Conservation (phyloP, 2,329 filamentous ascomycete species). For the Remersonia thermophila region DNA sequence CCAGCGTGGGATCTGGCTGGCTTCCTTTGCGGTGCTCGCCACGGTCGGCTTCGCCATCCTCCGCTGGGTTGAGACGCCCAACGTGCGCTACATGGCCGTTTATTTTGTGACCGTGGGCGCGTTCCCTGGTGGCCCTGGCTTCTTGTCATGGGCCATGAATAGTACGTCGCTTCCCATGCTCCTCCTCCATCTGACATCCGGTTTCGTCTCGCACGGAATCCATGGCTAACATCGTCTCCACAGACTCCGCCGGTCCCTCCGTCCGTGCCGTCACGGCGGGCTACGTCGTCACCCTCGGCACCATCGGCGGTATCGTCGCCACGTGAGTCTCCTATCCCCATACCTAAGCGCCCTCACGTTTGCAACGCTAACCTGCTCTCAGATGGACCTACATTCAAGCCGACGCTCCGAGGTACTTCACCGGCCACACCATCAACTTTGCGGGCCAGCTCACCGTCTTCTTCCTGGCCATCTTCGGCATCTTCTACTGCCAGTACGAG, state of each 20-base stretch:
- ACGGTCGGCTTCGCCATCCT: conserved; percentile 41
- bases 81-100: conserved; percentile 39
- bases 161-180: too few relatives aligned
- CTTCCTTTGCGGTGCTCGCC: conserved; percentile 28
- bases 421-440: conserved; percentile 46
- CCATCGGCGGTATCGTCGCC: conserved; percentile 43
- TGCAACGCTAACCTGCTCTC: conserved; percentile 3
- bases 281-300: conserved; percentile 43
- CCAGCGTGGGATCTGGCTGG: conserved; percentile 30
- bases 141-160: conserved; percentile 47
- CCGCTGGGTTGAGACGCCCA: conserved; percentile 29
- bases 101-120: conserved; percentile 44
- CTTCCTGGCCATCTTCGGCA: conserved; percentile 33
- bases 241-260: conserved; percentile 41
- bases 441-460: conserved; percentile 34
- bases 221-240: neutral
- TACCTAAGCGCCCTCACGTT: conserved; percentile 9
- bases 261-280: conserved; percentile 43
- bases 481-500: conserved; percentile 41
- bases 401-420: conserved; percentile 33
- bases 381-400: conserved; percentile 40
- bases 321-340: conserved; percentile 26
- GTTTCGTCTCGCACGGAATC: too few relatives aligned
- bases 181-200: too few relatives aligned
- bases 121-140: conserved; percentile 46